Base-by-base conservation (phyloP, 768 basidiomycete species). In the Mycena crocata region DNA sequence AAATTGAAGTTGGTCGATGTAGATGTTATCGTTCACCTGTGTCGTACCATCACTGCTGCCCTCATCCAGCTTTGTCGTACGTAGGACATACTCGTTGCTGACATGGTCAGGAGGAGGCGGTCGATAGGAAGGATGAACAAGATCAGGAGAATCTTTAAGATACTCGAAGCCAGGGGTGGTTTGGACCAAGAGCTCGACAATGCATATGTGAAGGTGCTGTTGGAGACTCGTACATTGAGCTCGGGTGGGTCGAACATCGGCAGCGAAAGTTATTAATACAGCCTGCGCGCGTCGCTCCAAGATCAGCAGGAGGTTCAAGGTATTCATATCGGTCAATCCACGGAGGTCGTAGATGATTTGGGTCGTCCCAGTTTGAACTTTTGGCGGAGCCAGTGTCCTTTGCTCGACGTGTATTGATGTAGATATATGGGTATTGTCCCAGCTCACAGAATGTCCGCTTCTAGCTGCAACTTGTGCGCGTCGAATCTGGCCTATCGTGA, bases 1-100 rank as follows among this genome's bases (percentile, higher is more conserved):
- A 42, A 61, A 61, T 15, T 59, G 14, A 13, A 71, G 57, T 31
- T 71, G 70, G 19, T 57, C 54, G 8, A 58, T 24, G 28, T 71
- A 69, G 21, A 60, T 50, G 21, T 71, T 42, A 3, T 68, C 51
- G 35, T 44, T 50, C 30, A 68, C 61, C 13, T 48, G 50, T 8
- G 57, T 64, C 5, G 56, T 70, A 19, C 69, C 66, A 15, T 46
- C 62, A 8, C 58, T 39, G 19, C 54, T 63, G 12, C 46, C 64
- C 35, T 67, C 71, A 28, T 67, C 61, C 9, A 35, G 45, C 26
- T 28, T 66, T 7, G 64, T 56, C 0, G 60, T 68, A 2, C 61
- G 60, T 1, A 67, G 46, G 4, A 66, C 61, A 32, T 37, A 68
- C 26, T 65, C 58, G 10, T 51, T 10, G 3, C 61, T 70, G 3